Evolutionary conservation across 371 early-diverging fungal species (phyloP), one percentile per base, ranked within the genome.

Genomic region (Cokeromyces recurvatus): DNA sequence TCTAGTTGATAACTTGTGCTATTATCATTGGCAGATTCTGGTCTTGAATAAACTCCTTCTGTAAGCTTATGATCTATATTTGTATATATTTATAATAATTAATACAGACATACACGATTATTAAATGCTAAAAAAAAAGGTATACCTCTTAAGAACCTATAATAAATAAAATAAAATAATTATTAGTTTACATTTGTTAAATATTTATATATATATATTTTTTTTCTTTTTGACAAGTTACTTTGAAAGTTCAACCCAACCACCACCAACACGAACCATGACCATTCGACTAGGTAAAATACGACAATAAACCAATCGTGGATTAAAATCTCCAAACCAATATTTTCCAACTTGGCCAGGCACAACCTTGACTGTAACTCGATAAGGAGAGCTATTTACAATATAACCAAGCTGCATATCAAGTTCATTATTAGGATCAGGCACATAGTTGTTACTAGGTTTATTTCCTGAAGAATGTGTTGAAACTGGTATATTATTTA

Each of bases 241-340:
- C 53, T 76, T 76, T 31, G 85, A 77, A 22, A 85, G 57, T 40
- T 85, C 85, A n/a, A 71, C 74, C 89, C 89, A 89, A 35, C 89
- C 89, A 47, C 89, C 89, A 10, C 89, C 89, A 21, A 89, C 84
- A 32, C 89, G 80, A 32, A 89, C 87, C 86, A 89, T 86, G 16
- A 89, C 87, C 51, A 81, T 55, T 17, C 80, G 71, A 48, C 80
- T 79, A 7, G 79, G 64, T 10, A 89, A 62, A 37, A 87, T 78
- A 24, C 87, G 79, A 38, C 74, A 74, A 16, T 61, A 65, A 14
- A 59, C 60, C 22, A 60, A 50, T 24, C 52, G 50, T n/a, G 78
- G 79, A 43, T 81, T 76, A 22, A 69, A 53, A 39, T 83, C 83
- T n/a, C 82, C 82, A 70, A 85, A 82, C 72, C 81, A 74, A 56